Evolutionary conservation across 164 flowering plant species (phyloP).

Genomic region (Echeveria elegans): DNA sequence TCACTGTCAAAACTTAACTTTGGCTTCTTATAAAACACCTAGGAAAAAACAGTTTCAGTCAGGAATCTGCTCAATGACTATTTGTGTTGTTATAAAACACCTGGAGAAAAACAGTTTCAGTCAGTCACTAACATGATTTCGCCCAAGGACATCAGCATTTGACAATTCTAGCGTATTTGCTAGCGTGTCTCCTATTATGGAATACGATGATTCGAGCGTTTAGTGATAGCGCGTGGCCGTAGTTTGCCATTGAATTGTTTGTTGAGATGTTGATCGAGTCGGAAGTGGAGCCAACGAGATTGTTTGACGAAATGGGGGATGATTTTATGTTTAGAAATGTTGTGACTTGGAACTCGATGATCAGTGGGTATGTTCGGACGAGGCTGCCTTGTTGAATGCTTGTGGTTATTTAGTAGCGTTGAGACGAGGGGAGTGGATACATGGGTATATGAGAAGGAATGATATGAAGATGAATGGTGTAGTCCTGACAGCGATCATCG

Average conservation of each 20-base stretch:
- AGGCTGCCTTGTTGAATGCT: no score
- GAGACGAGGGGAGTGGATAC: constrained; percentile 22
- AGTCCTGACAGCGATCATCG: constrained; percentile 47
- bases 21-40: constrained; percentile 83
- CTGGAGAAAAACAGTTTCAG: no score
- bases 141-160: constrained; percentile 77
- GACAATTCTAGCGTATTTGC: constrained; percentile 93
- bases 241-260: no score
- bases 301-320: no score
- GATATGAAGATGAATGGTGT: constrained; percentile 35
- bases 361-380: no score
- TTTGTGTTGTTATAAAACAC: no score
- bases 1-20: constrained; percentile 77
- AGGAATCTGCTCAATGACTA: neutral
- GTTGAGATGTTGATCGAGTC: no score
- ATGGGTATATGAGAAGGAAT: constrained; percentile 31
- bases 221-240: no score
- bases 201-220: no score
- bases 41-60: constrained; percentile 15
- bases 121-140: constrained; percentile 99
- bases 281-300: no score
- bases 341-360: neutral
- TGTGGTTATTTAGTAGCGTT: constrained; percentile 54
- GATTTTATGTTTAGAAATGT: no score
- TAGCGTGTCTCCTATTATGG: constrained; percentile 88